Evolutionary conservation across 495 filamentous ascomycete species (phyloP).

Genomic region (Copromyces sp.): DNA sequence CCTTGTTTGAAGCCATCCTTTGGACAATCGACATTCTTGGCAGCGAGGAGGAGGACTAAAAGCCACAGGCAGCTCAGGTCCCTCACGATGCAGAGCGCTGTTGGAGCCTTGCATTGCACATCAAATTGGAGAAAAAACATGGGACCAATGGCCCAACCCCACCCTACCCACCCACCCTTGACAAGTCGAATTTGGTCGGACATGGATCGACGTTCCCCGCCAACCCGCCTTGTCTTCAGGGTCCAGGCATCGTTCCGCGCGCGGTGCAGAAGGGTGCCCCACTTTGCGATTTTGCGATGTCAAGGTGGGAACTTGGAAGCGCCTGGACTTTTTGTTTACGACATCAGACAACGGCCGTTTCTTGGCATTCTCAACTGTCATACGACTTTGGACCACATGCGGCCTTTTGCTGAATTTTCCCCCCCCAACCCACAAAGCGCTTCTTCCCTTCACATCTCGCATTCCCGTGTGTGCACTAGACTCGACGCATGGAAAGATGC

Average conservation of each 20-base stretch:
- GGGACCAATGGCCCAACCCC: neutral
- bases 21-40: conserved; percentile 22
- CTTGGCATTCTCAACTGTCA: neutral
- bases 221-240: neutral
- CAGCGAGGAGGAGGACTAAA: neutral
- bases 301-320: neutral
- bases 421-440: neutral
- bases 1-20: conserved; percentile 37
- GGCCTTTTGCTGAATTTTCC: neutral
- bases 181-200: neutral
- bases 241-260: neutral
- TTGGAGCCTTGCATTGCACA: neutral
- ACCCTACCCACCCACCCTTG: neutral
- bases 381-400: neutral
- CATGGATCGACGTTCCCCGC: neutral
- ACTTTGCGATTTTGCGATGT: neutral
- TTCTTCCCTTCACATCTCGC: neutral
- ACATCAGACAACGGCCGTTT: neutral
- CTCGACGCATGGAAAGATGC: neutral
- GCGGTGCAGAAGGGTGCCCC: neutral
- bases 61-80: neutral
- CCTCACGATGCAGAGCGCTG: neutral
- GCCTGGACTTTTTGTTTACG: neutral
- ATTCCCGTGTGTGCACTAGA: neutral
- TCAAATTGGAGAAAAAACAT: neutral